Evolutionary conservation across 192 early-diverging fungal genomes (phyloP).

Genomic region (Backusella macrospora): DNA sequence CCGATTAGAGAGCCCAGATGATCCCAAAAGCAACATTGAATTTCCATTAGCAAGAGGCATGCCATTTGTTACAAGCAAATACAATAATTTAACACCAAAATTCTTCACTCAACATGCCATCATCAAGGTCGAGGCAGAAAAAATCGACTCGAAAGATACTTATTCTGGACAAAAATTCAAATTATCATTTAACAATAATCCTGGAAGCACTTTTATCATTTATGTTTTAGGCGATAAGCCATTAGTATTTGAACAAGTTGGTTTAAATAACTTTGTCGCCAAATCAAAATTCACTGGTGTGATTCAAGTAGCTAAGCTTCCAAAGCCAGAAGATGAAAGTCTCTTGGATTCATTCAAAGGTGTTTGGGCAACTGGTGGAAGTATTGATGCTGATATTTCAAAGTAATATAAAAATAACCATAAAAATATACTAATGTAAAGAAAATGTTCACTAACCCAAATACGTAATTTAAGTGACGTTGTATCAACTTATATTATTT

Average conservation of each 20-base stretch:
- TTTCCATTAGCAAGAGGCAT: slow-evolving; percentile 40
- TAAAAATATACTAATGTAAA: not conserved
- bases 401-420: not conserved
- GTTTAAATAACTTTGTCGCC: slow-evolving; percentile 19
- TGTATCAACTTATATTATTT: slow-evolving; percentile 26
- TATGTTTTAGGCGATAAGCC: slow-evolving; percentile 33
- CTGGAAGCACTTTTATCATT: slow-evolving; percentile 31
- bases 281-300: slow-evolving; percentile 27
- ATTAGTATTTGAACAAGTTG: slow-evolving; percentile 14
- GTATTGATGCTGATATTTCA: slow-evolving; percentile 17
- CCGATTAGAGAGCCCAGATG: slow-evolving; percentile 9
- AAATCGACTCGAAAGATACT: not conserved
- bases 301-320: slow-evolving; percentile 36
- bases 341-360: slow-evolving; percentile 26
- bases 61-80: slow-evolving; percentile 38
- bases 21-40: slow-evolving; percentile 9
- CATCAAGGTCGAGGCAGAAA: slow-evolving; percentile 18
- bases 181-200: slow-evolving; percentile 31
- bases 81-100: slow-evolving; percentile 38
- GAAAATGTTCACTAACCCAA: not conserved
- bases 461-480: not conserved
- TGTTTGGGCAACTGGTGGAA: slow-evolving; percentile 34
- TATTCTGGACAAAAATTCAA: slow-evolving; percentile 33
- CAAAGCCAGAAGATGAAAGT: slow-evolving; percentile 8
- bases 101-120: slow-evolving; percentile 39